Conservation (phyloP, 768 basidiomycete species). For the Mycena haematopus region DNA sequence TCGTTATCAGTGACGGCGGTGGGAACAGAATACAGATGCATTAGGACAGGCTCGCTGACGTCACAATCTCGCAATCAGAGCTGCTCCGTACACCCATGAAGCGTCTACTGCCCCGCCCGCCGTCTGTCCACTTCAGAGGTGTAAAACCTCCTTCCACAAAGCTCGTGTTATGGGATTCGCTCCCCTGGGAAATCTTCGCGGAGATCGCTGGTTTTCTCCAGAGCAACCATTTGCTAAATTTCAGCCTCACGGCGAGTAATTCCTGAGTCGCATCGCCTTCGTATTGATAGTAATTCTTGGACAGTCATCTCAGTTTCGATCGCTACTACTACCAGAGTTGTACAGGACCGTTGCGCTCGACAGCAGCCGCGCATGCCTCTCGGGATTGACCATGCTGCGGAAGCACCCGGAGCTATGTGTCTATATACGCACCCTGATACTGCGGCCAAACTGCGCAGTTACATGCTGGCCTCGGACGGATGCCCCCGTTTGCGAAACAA, state of each 20-base stretch:
- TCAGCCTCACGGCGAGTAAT: not conserved
- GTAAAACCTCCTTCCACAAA: not conserved
- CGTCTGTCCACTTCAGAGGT: not conserved
- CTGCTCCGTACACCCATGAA: not conserved
- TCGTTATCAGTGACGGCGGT: no score
- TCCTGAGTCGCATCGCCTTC: not conserved
- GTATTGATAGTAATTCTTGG: not conserved
- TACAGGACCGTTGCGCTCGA: slow-evolving; percentile 9
- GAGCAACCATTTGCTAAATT: not conserved
- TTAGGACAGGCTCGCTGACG: no score
- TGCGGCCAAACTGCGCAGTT: slow-evolving; percentile 8
- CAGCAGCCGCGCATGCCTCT: slow-evolving; percentile 9
- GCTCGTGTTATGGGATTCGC: not conserved
- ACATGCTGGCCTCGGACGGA: slow-evolving; percentile 12
- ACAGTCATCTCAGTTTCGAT: slow-evolving; percentile 6
- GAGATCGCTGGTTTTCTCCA: slow-evolving; percentile 4
- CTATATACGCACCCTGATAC: slow-evolving; percentile 4
- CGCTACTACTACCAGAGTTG: slow-evolving; percentile 9
- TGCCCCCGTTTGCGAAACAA: not conserved
- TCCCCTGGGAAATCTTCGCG: slow-evolving; percentile 11
- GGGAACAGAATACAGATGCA: no score
- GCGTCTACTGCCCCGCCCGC: not conserved
- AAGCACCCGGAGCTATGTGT: slow-evolving; percentile 3
- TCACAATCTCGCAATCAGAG: no score
- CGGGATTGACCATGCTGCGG: slow-evolving; percentile 9